Evolutionary conservation across 192 early-diverging fungal genomes (phyloP).

Genomic region (Backusella morwellensis): DNA sequence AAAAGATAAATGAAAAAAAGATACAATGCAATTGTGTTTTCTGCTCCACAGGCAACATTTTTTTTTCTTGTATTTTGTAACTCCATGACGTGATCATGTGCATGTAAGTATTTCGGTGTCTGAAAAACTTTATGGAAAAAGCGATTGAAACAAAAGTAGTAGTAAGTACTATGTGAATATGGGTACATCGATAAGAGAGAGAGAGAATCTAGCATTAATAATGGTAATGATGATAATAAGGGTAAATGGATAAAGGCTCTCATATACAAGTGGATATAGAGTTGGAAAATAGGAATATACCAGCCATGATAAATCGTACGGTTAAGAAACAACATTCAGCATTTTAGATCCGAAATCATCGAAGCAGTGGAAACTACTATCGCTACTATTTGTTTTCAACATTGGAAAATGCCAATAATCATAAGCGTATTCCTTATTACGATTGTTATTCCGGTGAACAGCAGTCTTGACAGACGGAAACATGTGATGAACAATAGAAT

Average conservation of each 20-base stretch:
- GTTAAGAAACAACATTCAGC: background rate
- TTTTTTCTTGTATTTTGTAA: background rate
- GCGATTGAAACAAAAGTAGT: background rate
- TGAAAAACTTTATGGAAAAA: background rate
- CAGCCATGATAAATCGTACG: background rate
- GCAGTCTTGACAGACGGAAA: conserved; percentile 68
- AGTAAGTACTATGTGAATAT: background rate
- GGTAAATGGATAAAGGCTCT: too few species aligned
- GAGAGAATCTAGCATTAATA: background rate
- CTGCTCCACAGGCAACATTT: background rate
- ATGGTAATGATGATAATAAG: background rate
- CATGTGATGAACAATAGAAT: conserved; percentile 92
- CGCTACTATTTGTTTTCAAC: background rate
- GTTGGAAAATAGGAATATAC: background rate
- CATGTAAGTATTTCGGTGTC: background rate
- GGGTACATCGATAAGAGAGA: background rate
- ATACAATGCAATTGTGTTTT: background rate
- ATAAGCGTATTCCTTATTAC: background rate
- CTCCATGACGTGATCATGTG: conserved; percentile 5
- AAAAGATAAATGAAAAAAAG: background rate
- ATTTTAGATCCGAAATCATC: background rate
- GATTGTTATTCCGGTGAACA: background rate
- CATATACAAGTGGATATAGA: too few species aligned
- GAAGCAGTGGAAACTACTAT: background rate
- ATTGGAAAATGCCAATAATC: background rate